These are phyloP conservation scores for Stephania yunnanensis DNA, from an alignment of 164 flowering plant species.

Conservation along the genomic window DNA sequence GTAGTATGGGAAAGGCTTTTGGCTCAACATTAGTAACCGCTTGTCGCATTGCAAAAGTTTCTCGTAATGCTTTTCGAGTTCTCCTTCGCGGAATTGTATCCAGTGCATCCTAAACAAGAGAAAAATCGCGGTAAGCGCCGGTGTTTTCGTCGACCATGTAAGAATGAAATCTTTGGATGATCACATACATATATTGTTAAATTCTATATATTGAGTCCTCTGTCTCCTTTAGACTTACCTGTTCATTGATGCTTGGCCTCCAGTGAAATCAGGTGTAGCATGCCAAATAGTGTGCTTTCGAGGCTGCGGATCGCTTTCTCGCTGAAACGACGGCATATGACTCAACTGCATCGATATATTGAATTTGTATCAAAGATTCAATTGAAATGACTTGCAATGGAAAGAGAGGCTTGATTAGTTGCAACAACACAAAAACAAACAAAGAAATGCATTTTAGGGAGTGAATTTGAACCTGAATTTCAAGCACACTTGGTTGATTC, in stretches of 20 bases:
- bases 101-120: constrained; percentile 38
- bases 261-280: constrained; percentile 51
- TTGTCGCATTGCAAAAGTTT: constrained; percentile 52
- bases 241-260: constrained; percentile 45
- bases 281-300: constrained; percentile 61
- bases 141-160: no score
- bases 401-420: not conserved
- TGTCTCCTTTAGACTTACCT: constrained; percentile 30
- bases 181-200: not conserved
- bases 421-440: not conserved
- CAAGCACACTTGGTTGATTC: constrained; percentile 33
- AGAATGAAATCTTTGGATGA: not conserved
- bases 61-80: constrained; percentile 45
- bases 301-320: constrained; percentile 59
- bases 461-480: constrained; percentile 23
- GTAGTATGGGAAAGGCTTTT: constrained; percentile 17
- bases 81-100: constrained; percentile 39
- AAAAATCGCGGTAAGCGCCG: not conserved
- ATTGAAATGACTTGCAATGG: not conserved
- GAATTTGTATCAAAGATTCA: not conserved
- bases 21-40: constrained; percentile 39
- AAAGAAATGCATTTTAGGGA: not conserved
- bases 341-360: constrained; percentile 35
- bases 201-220: not conserved
- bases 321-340: constrained; percentile 40